A percentile compares a stretch with the other conserved stretches of the same genome.
Evolutionary conservation across 2,329 filamentous ascomycete genomes (phyloP).

Genomic region (Botrytis aclada): DNA sequence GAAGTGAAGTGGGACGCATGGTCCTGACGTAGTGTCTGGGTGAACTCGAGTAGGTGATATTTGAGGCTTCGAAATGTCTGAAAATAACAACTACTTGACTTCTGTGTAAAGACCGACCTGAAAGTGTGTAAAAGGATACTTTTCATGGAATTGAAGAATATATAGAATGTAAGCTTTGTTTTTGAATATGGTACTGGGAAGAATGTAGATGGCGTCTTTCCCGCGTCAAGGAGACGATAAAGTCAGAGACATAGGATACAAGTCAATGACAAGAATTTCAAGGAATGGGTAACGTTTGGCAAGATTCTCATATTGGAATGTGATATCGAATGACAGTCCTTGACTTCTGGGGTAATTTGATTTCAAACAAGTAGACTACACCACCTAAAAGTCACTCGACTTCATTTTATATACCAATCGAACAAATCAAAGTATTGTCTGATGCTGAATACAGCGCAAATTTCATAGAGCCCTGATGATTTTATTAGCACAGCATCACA

Average conservation of each 20-base stretch:
- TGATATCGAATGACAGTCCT: background rate
- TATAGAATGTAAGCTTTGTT: slow-evolving; percentile 15
- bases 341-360: background rate
- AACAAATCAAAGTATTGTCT: background rate
- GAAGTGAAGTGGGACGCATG: slow-evolving; percentile 17
- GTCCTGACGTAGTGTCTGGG: slow-evolving; percentile 16
- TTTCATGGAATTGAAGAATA: background rate
- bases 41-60: slow-evolving; percentile 9
- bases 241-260: background rate
- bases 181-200: slow-evolving; percentile 2
- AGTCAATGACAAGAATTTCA: background rate
- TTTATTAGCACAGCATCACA: background rate
- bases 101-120: slow-evolving; percentile 13
- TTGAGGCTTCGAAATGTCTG: slow-evolving; percentile 10
- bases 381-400: slow-evolving; percentile 1
- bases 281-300: slow-evolving; percentile 7
- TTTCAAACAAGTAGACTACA: background rate
- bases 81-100: slow-evolving; percentile 12
- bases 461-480: background rate
- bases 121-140: background rate
- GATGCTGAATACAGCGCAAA: background rate
- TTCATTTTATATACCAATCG: background rate
- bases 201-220: slow-evolving; percentile 15
- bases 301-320: slow-evolving; percentile 15
- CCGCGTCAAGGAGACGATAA: background rate